Evolutionary conservation across 75 land plant species (phyloP).

Genomic region (Pinus albicaulis): DNA sequence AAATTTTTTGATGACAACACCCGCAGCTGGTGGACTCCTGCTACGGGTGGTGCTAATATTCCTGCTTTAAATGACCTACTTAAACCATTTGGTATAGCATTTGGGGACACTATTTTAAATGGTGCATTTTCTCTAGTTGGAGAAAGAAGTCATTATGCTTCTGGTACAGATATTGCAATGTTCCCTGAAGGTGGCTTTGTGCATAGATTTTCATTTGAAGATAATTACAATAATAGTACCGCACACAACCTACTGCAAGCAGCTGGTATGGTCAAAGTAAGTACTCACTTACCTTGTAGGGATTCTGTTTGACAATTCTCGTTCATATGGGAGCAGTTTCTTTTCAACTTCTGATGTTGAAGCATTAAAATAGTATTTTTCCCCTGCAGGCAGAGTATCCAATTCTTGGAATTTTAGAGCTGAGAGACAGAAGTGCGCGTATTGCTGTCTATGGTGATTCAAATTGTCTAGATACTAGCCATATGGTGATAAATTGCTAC

Average conservation of each 20-base stretch:
- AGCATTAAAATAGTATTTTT: background rate
- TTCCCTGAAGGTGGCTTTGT: slow-evolving; percentile 89
- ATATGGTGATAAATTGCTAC: slow-evolving; percentile 96
- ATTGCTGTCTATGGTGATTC: slow-evolving; percentile 97
- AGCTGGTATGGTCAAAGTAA: slow-evolving; percentile 52
- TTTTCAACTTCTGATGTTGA: background rate
- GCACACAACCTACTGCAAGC: slow-evolving; percentile 36
- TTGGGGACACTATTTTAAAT: slow-evolving; percentile 89
- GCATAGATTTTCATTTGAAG: slow-evolving; percentile 80
- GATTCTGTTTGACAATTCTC: background rate
- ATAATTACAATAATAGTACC: slow-evolving; percentile 62
- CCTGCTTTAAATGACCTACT: slow-evolving; percentile 96
- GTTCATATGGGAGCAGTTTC: background rate
- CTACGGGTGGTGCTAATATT: slow-evolving; percentile 97
- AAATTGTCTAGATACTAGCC: slow-evolving; percentile 97
- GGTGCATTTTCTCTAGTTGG: slow-evolving; percentile 86
- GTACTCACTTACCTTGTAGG: background rate
- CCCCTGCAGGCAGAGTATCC: slow-evolving; percentile 75
- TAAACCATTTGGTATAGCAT: slow-evolving; percentile 94
- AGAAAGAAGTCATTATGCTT: slow-evolving; percentile 91
- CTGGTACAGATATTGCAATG: slow-evolving; percentile 87
- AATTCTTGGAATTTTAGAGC: slow-evolving; percentile 78
- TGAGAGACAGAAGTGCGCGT: slow-evolving; percentile 52
- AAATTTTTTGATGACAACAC: slow-evolving; percentile 99
- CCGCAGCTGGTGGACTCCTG: slow-evolving; percentile 99